Conservation (phyloP, 306 rosid species). For the Lathyrus oleraceus region DNA sequence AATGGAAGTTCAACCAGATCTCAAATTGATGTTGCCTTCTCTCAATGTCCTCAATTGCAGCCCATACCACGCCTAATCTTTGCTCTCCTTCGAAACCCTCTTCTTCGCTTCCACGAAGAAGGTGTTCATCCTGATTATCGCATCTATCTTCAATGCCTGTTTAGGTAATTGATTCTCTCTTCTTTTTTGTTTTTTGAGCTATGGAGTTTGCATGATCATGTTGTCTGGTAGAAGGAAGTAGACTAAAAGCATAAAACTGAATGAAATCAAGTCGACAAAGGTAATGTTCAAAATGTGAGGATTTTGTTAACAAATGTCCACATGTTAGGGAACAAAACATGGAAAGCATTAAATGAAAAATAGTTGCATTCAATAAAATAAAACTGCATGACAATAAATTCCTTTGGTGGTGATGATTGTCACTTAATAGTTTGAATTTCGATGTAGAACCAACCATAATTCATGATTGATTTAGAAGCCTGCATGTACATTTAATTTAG, state of each 20-base stretch:
- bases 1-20: constrained; percentile 67
- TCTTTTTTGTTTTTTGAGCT: constrained; percentile 17
- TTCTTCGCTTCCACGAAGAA: constrained; percentile 92
- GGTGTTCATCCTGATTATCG: constrained; percentile 95
- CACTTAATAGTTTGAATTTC: neutral
- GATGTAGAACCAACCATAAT: constrained; percentile 12
- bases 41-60: constrained; percentile 92
- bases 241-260: constrained; percentile 17
- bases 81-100: constrained; percentile 91
- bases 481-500: neutral
- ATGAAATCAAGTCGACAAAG: constrained; percentile 23
- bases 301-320: neutral
- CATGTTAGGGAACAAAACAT: neutral
- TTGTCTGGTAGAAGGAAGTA: constrained; percentile 7
- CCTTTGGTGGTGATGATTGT: neutral
- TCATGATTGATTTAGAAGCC: constrained; percentile 13
- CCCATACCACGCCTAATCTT: constrained; percentile 81
- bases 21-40: constrained; percentile 81
- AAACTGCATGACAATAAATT: neutral
- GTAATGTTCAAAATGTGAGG: neutral
- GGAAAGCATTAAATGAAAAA: constrained; percentile 14
- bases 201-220: constrained; percentile 18
- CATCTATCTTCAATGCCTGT: constrained; percentile 91
- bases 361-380: constrained; percentile 7
- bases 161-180: constrained; percentile 60